These are phyloP conservation scores for Clitopilus hobsonii DNA, from an alignment of 768 basidiomycete species.

Conservation along the genomic window DNA sequence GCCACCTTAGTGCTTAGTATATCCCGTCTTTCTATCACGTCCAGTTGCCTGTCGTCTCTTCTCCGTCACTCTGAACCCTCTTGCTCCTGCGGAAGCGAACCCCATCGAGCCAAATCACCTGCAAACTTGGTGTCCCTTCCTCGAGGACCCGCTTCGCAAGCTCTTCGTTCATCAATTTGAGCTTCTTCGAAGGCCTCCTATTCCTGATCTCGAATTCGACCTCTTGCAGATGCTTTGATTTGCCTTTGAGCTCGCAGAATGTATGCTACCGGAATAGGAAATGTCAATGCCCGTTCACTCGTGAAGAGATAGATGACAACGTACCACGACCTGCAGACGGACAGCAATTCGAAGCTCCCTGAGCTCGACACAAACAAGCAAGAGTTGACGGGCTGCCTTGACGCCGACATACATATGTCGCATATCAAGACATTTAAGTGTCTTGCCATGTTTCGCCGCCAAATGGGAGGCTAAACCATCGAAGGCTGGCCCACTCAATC, in stretches of 20 bases:
- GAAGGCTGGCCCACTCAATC: constrained; percentile 13
- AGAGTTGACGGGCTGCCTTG: neutral
- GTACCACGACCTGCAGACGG: neutral
- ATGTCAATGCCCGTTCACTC: neutral
- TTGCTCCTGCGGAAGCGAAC: neutral
- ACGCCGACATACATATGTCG: constrained; percentile 11
- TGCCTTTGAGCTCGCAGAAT: neutral
- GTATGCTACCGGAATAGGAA: neutral
- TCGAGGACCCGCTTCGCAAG: neutral
- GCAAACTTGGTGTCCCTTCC: neutral
- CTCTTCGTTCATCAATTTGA: neutral
- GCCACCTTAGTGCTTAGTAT: no score
- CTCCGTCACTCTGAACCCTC: neutral
- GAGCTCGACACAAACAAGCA: constrained; percentile 7
- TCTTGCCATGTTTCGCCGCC: constrained; percentile 19
- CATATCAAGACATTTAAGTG: constrained; percentile 22
- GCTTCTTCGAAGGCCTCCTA: neutral
- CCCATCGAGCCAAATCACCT: neutral
- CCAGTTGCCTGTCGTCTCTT: no score
- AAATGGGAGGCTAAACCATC: constrained; percentile 31
- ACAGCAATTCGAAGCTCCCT: neutral
- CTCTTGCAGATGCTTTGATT: neutral
- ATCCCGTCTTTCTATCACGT: no score
- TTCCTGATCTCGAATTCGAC: neutral
- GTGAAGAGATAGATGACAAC: neutral